phyloP scores from a whole-genome alignment of 352 stramenopile genomes.

The Phytophthora pini region DNA sequence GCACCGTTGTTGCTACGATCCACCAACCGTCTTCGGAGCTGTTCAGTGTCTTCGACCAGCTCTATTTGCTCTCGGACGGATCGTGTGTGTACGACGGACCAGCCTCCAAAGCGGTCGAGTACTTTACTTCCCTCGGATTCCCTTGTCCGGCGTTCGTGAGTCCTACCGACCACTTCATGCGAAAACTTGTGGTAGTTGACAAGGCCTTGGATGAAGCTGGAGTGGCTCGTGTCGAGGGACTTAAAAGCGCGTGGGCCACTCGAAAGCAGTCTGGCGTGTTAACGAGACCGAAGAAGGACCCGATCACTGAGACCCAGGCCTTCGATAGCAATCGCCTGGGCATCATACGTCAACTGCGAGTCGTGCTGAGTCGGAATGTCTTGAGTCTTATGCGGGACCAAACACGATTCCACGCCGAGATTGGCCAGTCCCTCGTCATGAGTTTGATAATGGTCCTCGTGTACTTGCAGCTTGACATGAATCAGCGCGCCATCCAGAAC shows the following conservation, averaged over 20 bases:
- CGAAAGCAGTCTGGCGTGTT: neutral
- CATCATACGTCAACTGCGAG: slow-evolving; percentile 28
- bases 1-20: slow-evolving; percentile 89
- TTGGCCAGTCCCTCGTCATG: neutral
- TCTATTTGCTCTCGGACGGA: slow-evolving; percentile 46
- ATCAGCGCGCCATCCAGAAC: slow-evolving; percentile 49
- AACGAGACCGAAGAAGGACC: neutral
- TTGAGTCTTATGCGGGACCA: slow-evolving; percentile 40
- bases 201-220: slow-evolving; percentile 33
- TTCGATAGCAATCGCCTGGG: slow-evolving; percentile 25
- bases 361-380: slow-evolving; percentile 44
- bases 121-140: slow-evolving; percentile 38
- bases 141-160: slow-evolving; percentile 44
- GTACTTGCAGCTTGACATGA: slow-evolving; percentile 50
- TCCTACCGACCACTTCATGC: slow-evolving; percentile 54
- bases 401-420: slow-evolving; percentile 30
- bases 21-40: slow-evolving; percentile 51
- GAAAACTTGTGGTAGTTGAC: slow-evolving; percentile 46
- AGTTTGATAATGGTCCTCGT: slow-evolving; percentile 40
- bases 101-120: slow-evolving; percentile 36
- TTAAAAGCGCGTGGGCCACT: slow-evolving; percentile 30
- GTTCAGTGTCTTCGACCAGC: slow-evolving; percentile 38
- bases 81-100: slow-evolving; percentile 41
- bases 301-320: neutral
- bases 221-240: slow-evolving; percentile 24